Percentiles rank a stretch among this genome's conserved stretches.
phyloP scores from a whole-genome alignment of 345 rosid species.

The Eucalyptus polybractea region DNA sequence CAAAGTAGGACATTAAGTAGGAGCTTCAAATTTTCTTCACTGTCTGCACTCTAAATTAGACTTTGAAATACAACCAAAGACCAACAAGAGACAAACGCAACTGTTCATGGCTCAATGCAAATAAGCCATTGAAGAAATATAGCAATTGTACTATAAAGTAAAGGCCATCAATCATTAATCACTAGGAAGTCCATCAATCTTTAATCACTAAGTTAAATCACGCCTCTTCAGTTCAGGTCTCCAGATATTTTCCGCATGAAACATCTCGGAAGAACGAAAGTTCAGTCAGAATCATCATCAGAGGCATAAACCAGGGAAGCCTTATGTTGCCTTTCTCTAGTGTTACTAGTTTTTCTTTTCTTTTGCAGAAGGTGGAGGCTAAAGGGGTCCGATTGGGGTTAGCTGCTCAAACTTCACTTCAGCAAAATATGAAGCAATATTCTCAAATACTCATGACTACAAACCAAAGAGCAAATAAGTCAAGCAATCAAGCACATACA shows the following conservation, averaged over 20 bases:
- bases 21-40: neutral
- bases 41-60: neutral
- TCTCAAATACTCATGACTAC: neutral
- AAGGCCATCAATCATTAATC: neutral
- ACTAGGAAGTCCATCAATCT: too few relatives aligned
- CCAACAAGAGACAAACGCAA: too few relatives aligned
- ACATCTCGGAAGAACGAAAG: neutral
- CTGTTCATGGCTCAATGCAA: neutral
- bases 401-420: neutral
- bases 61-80: neutral
- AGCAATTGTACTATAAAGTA: neutral
- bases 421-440: neutral
- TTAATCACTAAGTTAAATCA: neutral
- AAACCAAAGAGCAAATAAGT: neutral
- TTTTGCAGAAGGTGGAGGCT: neutral
- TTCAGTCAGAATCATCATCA: neutral
- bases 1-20: neutral
- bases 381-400: neutral
- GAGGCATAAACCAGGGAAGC: neutral
- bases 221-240: neutral
- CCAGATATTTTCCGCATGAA: neutral
- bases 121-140: neutral
- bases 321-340: neutral
- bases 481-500: neutral
- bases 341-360: neutral